Evolutionary conservation across 2,329 filamentous ascomycete genomes (phyloP).

Genomic region (Penicillium sp.): DNA sequence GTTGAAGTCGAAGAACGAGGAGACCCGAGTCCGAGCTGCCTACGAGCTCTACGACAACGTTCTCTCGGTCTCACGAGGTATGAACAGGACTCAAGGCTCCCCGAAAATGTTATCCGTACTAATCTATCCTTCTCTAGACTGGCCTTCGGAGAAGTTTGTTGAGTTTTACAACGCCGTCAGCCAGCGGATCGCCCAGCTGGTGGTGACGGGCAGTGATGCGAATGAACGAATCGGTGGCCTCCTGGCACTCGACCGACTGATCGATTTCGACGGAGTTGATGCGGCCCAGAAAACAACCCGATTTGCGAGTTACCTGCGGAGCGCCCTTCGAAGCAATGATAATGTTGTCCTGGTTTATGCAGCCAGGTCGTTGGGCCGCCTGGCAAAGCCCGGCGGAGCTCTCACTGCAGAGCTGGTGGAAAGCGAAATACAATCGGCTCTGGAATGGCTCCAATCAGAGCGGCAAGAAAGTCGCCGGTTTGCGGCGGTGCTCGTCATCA

Average conservation of each 20-base stretch:
- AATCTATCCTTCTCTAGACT: constrained; percentile 58
- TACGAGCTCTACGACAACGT: constrained; percentile 54
- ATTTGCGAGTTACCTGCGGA: constrained; percentile 88
- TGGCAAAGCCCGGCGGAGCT: constrained; percentile 90
- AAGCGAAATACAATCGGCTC: constrained; percentile 91
- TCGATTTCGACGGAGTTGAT: constrained; percentile 96
- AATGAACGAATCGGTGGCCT: constrained; percentile 90
- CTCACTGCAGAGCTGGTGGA: constrained; percentile 95
- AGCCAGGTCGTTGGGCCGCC: constrained; percentile 82
- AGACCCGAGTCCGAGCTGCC: constrained; percentile 53
- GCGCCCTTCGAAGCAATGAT: constrained; percentile 87
- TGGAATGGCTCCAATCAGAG: constrained; percentile 97
- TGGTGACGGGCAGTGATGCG: constrained; percentile 83
- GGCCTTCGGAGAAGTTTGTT: constrained; percentile 77
- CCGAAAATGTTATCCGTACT: constrained; percentile 10
- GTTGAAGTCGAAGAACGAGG: constrained; percentile 61
- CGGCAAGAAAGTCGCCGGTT: constrained; percentile 91
- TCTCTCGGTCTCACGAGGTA: constrained; percentile 52
- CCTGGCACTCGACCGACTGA: constrained; percentile 86
- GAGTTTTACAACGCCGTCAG: constrained; percentile 71
- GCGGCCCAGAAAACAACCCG: constrained; percentile 90
- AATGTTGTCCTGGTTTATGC: constrained; percentile 88
- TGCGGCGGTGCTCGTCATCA: constrained; percentile 85
- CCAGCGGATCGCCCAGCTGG: constrained; percentile 69
- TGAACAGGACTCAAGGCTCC: not conserved